phyloP scores from a whole-genome alignment of 371 early-diverging fungal genomes.

The Synchytrium microbalum region DNA sequence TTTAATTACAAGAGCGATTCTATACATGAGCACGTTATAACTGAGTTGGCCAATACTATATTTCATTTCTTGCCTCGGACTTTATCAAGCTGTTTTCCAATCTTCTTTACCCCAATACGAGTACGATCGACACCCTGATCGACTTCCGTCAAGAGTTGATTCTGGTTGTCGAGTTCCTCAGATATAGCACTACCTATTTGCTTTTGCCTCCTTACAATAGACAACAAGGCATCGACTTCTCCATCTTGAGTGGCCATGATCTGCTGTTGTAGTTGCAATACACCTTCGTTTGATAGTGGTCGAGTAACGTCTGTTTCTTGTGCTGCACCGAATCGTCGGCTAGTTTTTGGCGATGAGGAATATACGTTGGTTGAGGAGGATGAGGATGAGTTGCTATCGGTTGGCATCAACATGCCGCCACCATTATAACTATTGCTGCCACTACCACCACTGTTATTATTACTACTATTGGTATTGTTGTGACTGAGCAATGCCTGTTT shows the following conservation, averaged over 20 bases:
- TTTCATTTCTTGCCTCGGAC: background rate
- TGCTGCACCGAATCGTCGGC: conserved; percentile 24
- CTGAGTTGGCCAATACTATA: no score
- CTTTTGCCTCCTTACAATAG: conserved; percentile 67
- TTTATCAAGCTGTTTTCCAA: conserved; percentile 62
- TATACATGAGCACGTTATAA: no score
- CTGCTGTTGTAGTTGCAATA: conserved; percentile 63
- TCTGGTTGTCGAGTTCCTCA: conserved; percentile 78
- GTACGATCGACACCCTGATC: conserved; percentile 66
- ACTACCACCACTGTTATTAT: no score
- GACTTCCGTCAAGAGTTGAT: conserved; percentile 74
- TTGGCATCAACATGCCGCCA: no score
- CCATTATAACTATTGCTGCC: no score
- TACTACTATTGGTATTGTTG: background rate
- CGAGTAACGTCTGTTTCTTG: conserved; percentile 69
- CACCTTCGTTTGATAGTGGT: conserved; percentile 55
- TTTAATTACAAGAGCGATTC: no score
- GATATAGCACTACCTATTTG: conserved; percentile 77
- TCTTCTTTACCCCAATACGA: conserved; percentile 59
- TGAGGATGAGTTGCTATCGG: background rate
- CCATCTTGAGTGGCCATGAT: conserved; percentile 74
- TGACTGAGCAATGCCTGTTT: background rate
- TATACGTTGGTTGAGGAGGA: background rate
- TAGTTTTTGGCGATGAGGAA: conserved; percentile 9
- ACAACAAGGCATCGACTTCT: conserved; percentile 61